Base-by-base conservation (phyloP, 108 stramenopile species). In the Cyclotella baltica region DNA sequence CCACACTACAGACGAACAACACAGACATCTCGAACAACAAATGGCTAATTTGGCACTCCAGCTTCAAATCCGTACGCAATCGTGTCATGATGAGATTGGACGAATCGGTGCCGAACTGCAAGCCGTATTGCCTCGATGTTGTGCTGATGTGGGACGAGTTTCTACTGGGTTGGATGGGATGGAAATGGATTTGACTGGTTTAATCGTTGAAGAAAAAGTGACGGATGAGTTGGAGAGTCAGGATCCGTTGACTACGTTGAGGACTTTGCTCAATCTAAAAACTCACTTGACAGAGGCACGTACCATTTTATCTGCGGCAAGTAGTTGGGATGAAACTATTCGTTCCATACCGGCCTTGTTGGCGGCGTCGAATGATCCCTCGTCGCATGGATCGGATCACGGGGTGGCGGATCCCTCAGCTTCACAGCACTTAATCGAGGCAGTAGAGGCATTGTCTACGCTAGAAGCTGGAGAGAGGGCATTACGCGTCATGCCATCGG, bases 71-170 rank as follows among this genome's bases (percentile, higher is more conserved):
- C 85, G 83, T 35, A 94, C 93, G 1, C 93, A 91, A 77, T 78
- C 85, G 9, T 91, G 91, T 50, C 93, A 94, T 62, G 93, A 94
- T 69, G 93, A 94, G 34, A 94, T 94, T 63, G 91, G 90, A 28
- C 63, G 89, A 11, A 94, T 94, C 56, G 93, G 91, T 29, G 91
- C 91, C 4, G 93, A 94, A 70, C 74, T 94, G 10, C 88, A 85
- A 40, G 93, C 93, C n/a, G 90, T 92, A 57, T 48, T 94, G 20
- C 93, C 93, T 0, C 90, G 93, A 15, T 92, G 91, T 79, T 86
- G 87, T 15, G 88, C 93, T 55, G 93, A 94, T 81, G 86, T 88
- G 4, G 90, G 91, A 11, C 58, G 92, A 72, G 90, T 90, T 48
- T 87, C 89, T 36, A 86, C 92, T 81, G 73, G 77, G 33, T 43